phyloP scores from a whole-genome alignment of 768 basidiomycete species.

The Piloderma croceum region DNA sequence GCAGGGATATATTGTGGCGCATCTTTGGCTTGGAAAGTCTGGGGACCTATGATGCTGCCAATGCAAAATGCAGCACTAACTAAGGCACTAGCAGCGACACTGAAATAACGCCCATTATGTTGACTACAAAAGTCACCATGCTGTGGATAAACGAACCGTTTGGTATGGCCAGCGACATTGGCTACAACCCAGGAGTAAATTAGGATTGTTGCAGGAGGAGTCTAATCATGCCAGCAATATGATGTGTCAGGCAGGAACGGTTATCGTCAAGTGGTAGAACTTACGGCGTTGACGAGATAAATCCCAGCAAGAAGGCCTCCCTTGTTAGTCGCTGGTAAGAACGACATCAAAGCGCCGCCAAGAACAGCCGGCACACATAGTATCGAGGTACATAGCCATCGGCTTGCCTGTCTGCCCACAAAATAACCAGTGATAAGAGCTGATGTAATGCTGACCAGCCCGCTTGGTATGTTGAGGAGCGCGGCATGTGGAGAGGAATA shows the following conservation, averaged over 20 bases:
- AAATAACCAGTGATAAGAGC: slow-evolving; percentile 12
- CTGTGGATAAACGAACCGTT: slow-evolving; percentile 3
- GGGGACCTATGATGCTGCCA: no score
- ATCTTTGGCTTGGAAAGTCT: no score
- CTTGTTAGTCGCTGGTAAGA: slow-evolving; percentile 8
- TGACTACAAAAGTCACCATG: not conserved
- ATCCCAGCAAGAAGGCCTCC: slow-evolving; percentile 13
- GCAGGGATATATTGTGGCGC: slow-evolving; percentile 13
- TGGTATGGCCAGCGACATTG: slow-evolving; percentile 15
- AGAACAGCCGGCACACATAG: no score
- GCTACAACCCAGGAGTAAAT: no score
- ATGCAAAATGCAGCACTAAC: no score
- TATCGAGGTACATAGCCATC: slow-evolving; percentile 11
- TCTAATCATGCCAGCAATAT: slow-evolving; percentile 5
- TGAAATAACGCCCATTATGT: not conserved
- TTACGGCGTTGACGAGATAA: slow-evolving; percentile 14
- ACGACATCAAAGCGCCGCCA: slow-evolving; percentile 13
- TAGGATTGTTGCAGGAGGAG: slow-evolving; percentile 10
- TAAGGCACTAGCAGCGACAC: slow-evolving; percentile 13
- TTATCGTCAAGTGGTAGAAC: not conserved
- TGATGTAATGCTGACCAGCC: slow-evolving; percentile 9
- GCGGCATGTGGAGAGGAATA: slow-evolving; percentile 8
- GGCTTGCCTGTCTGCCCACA: slow-evolving; percentile 7
- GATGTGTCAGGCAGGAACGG: no score
- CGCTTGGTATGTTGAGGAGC: slow-evolving; percentile 13